These are phyloP conservation scores for Exophiala phaeomuriformis DNA, from an alignment of 2,329 filamentous ascomycete genomes.

Conservation along the genomic window DNA sequence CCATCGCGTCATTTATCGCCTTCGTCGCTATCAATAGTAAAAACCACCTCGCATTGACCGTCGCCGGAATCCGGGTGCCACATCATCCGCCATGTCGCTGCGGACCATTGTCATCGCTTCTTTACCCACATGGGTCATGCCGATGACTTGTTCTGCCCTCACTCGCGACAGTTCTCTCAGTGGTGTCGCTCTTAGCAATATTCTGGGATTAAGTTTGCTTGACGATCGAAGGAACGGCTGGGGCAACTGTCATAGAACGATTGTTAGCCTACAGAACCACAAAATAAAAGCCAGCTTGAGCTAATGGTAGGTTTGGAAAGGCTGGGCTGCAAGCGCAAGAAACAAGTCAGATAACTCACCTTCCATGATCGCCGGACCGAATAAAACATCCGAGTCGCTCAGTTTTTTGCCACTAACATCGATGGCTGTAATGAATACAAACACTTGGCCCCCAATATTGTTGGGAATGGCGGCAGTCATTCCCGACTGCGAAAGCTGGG, in stretches of 20 bases:
- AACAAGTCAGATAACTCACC: constrained; percentile 10
- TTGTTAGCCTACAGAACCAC: no score
- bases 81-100: constrained; percentile 16
- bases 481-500: constrained; percentile 4
- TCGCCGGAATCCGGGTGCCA: constrained; percentile 9
- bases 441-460: constrained; percentile 22
- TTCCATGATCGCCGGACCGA: constrained; percentile 26
- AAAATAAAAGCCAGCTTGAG: no score
- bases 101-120: constrained; percentile 5
- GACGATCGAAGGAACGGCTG: no score
- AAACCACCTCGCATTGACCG: constrained; percentile 17
- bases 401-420: constrained; percentile 20
- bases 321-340: not conserved
- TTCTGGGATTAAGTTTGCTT: no score
- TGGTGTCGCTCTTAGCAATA: no score
- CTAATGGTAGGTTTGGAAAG: no score
- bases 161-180: constrained; percentile 13
- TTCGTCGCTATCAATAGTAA: constrained; percentile 27
- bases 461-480: constrained; percentile 18
- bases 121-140: not conserved
- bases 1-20: constrained; percentile 11
- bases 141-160: not conserved
- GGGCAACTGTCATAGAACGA: no score
- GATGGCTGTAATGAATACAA: constrained; percentile 24
- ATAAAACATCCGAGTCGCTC: constrained; percentile 20